Conservation (phyloP, 345 rosid genomes). For the Gossypium stocksii region DNA sequence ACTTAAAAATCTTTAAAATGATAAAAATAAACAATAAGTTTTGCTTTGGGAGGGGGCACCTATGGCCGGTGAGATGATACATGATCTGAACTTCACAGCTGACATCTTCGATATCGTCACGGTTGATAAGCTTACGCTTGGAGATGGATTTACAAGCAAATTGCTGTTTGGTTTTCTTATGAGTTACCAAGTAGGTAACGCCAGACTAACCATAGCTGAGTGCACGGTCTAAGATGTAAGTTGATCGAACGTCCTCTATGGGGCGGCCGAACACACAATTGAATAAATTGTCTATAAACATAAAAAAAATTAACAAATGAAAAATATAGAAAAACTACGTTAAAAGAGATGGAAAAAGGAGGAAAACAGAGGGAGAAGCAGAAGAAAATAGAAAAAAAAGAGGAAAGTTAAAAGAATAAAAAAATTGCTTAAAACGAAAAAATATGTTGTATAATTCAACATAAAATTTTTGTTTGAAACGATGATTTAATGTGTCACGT, state of each 20-base stretch:
- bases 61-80: constrained; percentile 92
- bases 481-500: too few species aligned
- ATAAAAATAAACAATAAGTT: not conserved
- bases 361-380: too few species aligned
- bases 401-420: too few species aligned
- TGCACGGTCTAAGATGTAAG: constrained; percentile 68
- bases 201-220: constrained; percentile 95
- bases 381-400: too few species aligned
- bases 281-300: too few species aligned
- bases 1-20: not conserved
- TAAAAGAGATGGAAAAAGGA: too few species aligned
- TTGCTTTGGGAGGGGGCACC: constrained; percentile 27
- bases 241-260: constrained; percentile 60
- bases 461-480: too few species aligned
- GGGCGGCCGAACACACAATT: constrained; percentile 73
- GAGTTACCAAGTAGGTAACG: constrained; percentile 71
- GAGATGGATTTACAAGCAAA: constrained; percentile 94
- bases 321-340: too few species aligned
- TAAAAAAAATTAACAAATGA: too few species aligned
- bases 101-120: constrained; percentile 81
- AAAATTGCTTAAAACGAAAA: too few species aligned
- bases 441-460: too few species aligned
- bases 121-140: constrained; percentile 61
- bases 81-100: constrained; percentile 97
- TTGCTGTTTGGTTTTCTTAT: constrained; percentile 59